Conservation (phyloP, 179 eudicot species). For the Sideroxylon spinosum region DNA sequence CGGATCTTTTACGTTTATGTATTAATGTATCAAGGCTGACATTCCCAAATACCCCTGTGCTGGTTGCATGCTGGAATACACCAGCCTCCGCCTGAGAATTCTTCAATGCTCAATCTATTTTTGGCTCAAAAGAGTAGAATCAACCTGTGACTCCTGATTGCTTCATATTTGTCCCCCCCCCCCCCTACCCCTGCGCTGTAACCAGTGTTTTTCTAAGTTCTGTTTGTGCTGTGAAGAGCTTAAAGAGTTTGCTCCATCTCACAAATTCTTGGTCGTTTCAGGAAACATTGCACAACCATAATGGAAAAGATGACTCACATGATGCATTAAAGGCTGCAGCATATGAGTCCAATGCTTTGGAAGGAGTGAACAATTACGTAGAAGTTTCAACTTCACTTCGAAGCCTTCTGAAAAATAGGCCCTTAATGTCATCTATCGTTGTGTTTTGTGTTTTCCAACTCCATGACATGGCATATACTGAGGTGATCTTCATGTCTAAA, state of each 20-base stretch:
- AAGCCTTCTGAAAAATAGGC: slow-evolving; percentile 57
- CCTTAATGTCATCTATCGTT: slow-evolving; percentile 53
- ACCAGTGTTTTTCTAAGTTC: no score
- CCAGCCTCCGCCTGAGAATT: no score
- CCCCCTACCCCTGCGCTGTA: no score
- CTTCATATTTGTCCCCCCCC: neutral
- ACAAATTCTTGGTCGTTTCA: slow-evolving; percentile 19
- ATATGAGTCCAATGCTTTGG: slow-evolving; percentile 16
- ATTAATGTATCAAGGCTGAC: neutral
- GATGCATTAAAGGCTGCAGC: slow-evolving; percentile 2
- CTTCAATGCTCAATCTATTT: no score
- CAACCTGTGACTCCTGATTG: neutral
- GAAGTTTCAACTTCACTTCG: slow-evolving; percentile 16
- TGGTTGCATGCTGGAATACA: no score
- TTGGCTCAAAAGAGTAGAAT: no score
- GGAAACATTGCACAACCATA: slow-evolving; percentile 59
- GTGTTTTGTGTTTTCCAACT: slow-evolving; percentile 55
- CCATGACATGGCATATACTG: slow-evolving; percentile 64
- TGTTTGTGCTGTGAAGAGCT: neutral
- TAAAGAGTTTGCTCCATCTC: neutral
- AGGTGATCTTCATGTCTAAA: slow-evolving; percentile 31
- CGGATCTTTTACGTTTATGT: no score
- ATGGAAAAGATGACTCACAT: neutral
- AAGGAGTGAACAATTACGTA: slow-evolving; percentile 14
- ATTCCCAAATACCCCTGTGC: no score